Evolutionary conservation across 768 basidiomycete species (phyloP), one percentile per base, ranked within the genome.

Genomic region (Tulasnella sp.): DNA sequence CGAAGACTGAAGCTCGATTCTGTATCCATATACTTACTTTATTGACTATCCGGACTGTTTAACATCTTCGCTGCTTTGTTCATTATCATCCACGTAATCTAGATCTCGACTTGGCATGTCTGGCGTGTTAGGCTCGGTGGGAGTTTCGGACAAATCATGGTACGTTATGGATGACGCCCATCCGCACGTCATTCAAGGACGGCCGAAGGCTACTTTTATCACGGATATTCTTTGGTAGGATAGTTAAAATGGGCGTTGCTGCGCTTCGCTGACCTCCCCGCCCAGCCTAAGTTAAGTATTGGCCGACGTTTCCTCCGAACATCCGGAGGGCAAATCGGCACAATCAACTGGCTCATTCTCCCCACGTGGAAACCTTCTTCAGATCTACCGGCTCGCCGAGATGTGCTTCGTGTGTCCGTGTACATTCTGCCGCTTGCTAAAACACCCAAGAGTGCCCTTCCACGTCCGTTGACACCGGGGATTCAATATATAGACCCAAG

Each of bases 241-340:
- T 54, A 12, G 54, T 54, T 6, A 12, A n/a, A 54, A 24, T 24
- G 22, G 54, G 24, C n/a, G 54, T n/a, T n/a, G 24, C n/a, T 54
- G n/a, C 54, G 54, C 0, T 24, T 69, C 24, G 28, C 12, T 69
- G 31, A 11, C 6, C 64, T 69, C 64, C 34, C 28, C 34, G 64
- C 28, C 34, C 64, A 28, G 64, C 64, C 12, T 50, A 20, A 50
- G 18, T 31, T 4, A 24, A 28, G 60, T 14, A 64, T 69, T 18
- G 28, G 12, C 64, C 4, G 28, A 6, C n/a, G 16, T 69, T 69
- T 69, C 64, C 28, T 69, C 64, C 64, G 64, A 69, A 69, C 64
- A 69, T 16, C 64, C 64, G 64, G 64, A 9, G 34, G 64, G 64
- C 64, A 69, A 69, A 69, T 69, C 64, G 64, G 64, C 64, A 37